Conservation (phyloP, 2,329 filamentous ascomycete species). For the Tolypocladium inflatum region DNA sequence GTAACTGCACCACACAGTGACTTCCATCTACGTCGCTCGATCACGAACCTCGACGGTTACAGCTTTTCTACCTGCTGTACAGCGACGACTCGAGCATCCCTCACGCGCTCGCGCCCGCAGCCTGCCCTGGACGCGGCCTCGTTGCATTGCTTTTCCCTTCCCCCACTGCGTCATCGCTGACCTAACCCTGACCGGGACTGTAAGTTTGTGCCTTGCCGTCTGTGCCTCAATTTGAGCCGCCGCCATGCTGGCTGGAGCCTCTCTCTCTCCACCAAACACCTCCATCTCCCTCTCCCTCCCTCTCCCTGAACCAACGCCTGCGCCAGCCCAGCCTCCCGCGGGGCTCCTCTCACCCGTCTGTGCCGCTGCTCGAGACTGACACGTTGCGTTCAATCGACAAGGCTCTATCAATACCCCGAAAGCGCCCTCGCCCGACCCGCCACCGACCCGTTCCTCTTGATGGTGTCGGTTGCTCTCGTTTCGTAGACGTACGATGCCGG, state of each 20-base stretch:
- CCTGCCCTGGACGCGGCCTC: neutral
- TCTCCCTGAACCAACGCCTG: neutral
- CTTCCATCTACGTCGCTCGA: slow-evolving; percentile 14
- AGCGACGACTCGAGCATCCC: neutral
- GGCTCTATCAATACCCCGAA: neutral
- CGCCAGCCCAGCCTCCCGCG: neutral
- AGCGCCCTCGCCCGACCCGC: neutral
- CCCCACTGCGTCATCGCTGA: slow-evolving; percentile 28
- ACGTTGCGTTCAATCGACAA: neutral
- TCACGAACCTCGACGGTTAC: slow-evolving; percentile 1
- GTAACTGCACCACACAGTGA: slow-evolving; percentile 22
- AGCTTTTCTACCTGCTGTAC: neutral
- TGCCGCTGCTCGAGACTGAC: neutral
- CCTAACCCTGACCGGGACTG: slow-evolving; percentile 21
- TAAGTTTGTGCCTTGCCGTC: slow-evolving; percentile 16
- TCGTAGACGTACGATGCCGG: slow-evolving; percentile 36
- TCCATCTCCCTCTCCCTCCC: slow-evolving; percentile 2
- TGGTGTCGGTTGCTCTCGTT: slow-evolving; percentile 25
- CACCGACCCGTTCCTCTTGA: slow-evolving; percentile 20
- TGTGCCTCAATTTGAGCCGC: slow-evolving; percentile 27
- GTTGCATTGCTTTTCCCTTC: neutral
- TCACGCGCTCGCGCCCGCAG: neutral
- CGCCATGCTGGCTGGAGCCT: slow-evolving; percentile 1
- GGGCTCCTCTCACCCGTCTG: neutral
- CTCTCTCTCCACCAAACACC: slow-evolving; percentile 6